phyloP scores from a whole-genome alignment of 2,329 filamentous ascomycete species.

The Magnaporthiopsis poae region DNA sequence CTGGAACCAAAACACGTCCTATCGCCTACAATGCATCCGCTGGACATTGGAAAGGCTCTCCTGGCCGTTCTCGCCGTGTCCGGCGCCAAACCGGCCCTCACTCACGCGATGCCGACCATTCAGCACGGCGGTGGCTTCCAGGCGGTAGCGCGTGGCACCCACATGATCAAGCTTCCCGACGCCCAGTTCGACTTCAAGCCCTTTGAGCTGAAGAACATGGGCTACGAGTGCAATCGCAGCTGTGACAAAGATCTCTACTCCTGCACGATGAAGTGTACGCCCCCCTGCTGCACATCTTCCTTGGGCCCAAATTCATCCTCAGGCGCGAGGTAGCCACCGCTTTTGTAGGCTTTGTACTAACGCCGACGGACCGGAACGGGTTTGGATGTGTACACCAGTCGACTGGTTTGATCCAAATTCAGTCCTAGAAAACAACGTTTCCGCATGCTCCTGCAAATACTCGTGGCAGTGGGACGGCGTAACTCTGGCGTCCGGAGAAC shows the following conservation, averaged over 20 bases:
- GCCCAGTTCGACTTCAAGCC: constrained; percentile 19
- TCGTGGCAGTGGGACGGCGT: constrained; percentile 19
- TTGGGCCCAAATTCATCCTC: background rate
- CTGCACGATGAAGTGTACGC: constrained; percentile 18
- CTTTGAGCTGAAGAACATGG: constrained; percentile 16
- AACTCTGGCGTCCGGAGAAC: constrained; percentile 9
- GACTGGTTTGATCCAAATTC: constrained; percentile 22
- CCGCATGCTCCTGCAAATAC: constrained; percentile 16
- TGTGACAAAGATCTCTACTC: constrained; percentile 12
- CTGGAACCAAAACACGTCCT: background rate
- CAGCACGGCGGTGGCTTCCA: background rate
- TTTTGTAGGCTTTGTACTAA: background rate
- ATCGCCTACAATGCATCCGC: background rate
- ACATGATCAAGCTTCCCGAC: background rate
- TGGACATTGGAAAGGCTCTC: background rate
- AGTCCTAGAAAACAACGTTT: constrained; percentile 18
- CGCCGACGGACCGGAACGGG: too few relatives aligned
- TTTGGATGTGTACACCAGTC: constrained; percentile 12
- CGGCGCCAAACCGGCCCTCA: too few relatives aligned
- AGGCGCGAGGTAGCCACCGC: background rate
- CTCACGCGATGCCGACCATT: background rate
- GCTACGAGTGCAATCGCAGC: constrained; percentile 15
- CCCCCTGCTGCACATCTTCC: background rate
- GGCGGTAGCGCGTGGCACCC: background rate
- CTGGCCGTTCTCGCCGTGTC: background rate